Conservation (phyloP, 495 filamentous ascomycete genomes). For the Lophium mytilinum region DNA sequence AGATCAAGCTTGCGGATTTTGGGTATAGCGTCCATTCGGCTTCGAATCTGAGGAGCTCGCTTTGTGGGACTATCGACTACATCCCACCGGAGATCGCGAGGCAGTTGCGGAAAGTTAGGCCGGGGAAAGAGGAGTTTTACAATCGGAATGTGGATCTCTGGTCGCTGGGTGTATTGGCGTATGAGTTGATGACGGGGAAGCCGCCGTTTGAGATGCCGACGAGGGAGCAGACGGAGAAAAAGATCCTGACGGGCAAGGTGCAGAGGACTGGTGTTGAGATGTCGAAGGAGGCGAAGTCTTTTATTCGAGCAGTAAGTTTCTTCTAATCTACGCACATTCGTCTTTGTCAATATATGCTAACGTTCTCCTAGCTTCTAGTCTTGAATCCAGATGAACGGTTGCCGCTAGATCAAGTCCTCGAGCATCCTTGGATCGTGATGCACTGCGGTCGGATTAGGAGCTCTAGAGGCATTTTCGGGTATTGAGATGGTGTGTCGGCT, state of each 20-base stretch:
- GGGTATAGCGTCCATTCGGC: constrained; percentile 40
- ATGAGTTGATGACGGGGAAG: constrained; percentile 14
- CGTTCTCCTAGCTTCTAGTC: constrained; percentile 2
- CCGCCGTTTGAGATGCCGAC: constrained; percentile 14
- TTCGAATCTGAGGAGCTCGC: constrained; percentile 5
- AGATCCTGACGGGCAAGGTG: constrained; percentile 12
- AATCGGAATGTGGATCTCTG: constrained; percentile 10
- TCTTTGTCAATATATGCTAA: neutral
- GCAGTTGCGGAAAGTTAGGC: neutral
- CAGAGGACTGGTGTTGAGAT: constrained; percentile 4
- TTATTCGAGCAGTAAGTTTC: constrained; percentile 9
- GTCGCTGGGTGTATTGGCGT: constrained; percentile 16
- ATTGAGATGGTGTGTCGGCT: no score
- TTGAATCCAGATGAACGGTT: constrained; percentile 9
- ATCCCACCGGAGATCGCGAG: constrained; percentile 14
- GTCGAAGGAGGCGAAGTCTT: constrained; percentile 3
- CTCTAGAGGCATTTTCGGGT: no score
- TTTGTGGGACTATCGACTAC: constrained; percentile 17
- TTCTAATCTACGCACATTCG: neutral
- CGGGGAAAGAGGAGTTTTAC: constrained; percentile 5
- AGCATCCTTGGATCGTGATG: constrained; percentile 12
- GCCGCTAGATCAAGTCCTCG: constrained; percentile 7
- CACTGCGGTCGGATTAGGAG: neutral
- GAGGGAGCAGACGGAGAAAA: constrained; percentile 7
- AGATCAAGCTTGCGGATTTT: constrained; percentile 89